Conservation (phyloP, 805 yeast species). For the Metschnikowia bowlesiae region DNA sequence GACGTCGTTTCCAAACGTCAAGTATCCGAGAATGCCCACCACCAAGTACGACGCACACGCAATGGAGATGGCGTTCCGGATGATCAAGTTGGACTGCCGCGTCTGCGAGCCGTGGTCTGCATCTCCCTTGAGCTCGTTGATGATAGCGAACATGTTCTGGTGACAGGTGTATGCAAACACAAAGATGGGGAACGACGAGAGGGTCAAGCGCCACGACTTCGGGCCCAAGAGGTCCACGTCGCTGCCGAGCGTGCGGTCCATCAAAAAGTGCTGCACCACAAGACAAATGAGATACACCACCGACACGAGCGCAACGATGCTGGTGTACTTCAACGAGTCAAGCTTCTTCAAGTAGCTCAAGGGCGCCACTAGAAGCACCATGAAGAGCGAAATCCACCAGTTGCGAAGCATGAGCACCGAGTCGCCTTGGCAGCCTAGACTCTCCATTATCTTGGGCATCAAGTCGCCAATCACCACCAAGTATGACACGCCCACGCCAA, state of each 20-base stretch:
- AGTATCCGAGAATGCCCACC: slow-evolving; percentile 67
- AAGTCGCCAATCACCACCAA: slow-evolving; percentile 73
- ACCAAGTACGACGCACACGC: slow-evolving; percentile 56
- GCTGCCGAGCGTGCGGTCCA: slow-evolving; percentile 3
- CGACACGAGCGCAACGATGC: slow-evolving; percentile 64
- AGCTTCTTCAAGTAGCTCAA: slow-evolving; percentile 56
- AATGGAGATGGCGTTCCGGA: slow-evolving; percentile 50
- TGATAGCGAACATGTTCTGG: slow-evolving; percentile 74
- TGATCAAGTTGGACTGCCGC: slow-evolving; percentile 45
- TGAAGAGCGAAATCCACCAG: slow-evolving; percentile 51
- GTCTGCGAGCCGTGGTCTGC: slow-evolving; percentile 36
- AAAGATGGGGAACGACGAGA: slow-evolving; percentile 67
- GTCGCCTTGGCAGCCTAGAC: slow-evolving; percentile 24
- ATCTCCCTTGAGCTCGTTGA: slow-evolving; percentile 55
- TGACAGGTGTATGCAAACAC: slow-evolving; percentile 81
- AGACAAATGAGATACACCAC: slow-evolving; percentile 58
- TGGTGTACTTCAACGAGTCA: slow-evolving; percentile 67
- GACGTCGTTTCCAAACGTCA: slow-evolving; percentile 80
- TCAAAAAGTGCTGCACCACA: slow-evolving; percentile 47
- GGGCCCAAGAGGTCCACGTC: slow-evolving; percentile 36
- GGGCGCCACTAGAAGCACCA: slow-evolving; percentile 56
- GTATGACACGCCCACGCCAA: slow-evolving; percentile 71
- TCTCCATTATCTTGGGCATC: slow-evolving; percentile 55
- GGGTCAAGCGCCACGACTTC: slow-evolving; percentile 32
- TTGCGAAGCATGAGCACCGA: slow-evolving; percentile 33